Percentiles rank a stretch among this genome's conserved stretches.
These are phyloP conservation scores for Acacia pycnantha DNA, from an alignment of 331 rosid genomes.

Conservation along the genomic window DNA sequence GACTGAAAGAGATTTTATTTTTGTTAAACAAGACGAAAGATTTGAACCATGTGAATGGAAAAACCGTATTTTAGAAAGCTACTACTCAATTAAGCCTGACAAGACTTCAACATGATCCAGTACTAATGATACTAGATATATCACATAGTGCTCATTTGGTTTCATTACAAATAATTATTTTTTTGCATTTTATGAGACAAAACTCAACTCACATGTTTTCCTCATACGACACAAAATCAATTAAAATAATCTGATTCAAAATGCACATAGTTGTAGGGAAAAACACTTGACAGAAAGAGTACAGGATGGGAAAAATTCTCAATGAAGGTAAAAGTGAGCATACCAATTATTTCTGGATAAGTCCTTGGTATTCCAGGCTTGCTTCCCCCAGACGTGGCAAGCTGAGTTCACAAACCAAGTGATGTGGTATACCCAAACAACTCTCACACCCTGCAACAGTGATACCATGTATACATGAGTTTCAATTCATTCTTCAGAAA, in stretches of 20 bases:
- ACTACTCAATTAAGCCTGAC: no score
- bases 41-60: no score
- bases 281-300: background rate
- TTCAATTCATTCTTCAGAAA: background rate
- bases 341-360: slow-evolving; percentile 88
- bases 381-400: slow-evolving; percentile 87
- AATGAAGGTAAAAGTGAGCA: background rate
- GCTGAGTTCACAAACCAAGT: slow-evolving; percentile 88
- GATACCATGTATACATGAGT: background rate
- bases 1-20: no score
- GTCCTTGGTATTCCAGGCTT: slow-evolving; percentile 71
- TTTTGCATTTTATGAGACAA: no score
- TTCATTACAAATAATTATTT: no score
- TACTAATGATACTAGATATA: no score
- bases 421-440: slow-evolving; percentile 73
- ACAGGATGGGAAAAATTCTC: background rate
- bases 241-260: no score
- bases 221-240: no score
- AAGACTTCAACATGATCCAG: background rate
- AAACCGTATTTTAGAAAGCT: background rate
- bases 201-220: no score
- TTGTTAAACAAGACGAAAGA: no score
- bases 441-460: slow-evolving; percentile 71
- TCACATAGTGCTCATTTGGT: no score
- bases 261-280: background rate